phyloP scores from a whole-genome alignment of 208 protist species.

The Kentomonas sorsogonicus region DNA sequence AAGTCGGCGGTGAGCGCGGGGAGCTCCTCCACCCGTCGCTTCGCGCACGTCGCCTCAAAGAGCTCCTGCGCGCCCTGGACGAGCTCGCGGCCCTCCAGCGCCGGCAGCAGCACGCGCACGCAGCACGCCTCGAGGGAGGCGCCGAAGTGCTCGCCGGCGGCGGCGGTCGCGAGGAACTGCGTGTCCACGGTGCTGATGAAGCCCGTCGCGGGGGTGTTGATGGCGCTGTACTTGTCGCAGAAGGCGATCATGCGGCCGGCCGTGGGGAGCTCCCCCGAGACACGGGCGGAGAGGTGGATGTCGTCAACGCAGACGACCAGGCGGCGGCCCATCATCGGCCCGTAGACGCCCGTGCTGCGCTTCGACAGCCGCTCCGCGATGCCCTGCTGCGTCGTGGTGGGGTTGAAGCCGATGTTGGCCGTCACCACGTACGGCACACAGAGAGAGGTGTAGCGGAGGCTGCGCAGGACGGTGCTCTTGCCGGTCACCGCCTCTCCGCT shows the following conservation, averaged over 20 bases:
- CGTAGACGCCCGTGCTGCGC: slow-evolving; percentile 44
- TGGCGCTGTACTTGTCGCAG: slow-evolving; percentile 51
- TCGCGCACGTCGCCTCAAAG: slow-evolving; percentile 42
- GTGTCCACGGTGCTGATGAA: slow-evolving; percentile 51
- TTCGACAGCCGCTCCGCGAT: slow-evolving; percentile 42
- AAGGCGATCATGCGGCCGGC: slow-evolving; percentile 57
- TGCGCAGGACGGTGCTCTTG: slow-evolving; percentile 66
- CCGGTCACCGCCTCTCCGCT: slow-evolving; percentile 41
- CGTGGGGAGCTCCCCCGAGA: slow-evolving; percentile 17
- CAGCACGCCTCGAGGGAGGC: slow-evolving; percentile 22
- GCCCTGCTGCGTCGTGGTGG: slow-evolving; percentile 45
- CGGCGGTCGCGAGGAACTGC: slow-evolving; percentile 41
- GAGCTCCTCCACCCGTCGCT: slow-evolving; percentile 49
- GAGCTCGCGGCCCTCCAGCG: slow-evolving; percentile 55
- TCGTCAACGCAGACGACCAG: slow-evolving; percentile 86
- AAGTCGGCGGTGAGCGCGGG: slow-evolving; percentile 33
- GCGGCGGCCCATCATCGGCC: slow-evolving; percentile 50
- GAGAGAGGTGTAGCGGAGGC: slow-evolving; percentile 34
- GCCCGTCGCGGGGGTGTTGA: slow-evolving; percentile 56
- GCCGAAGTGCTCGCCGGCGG: slow-evolving; percentile 12
- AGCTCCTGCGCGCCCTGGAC: slow-evolving; percentile 40
- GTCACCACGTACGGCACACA: slow-evolving; percentile 43
- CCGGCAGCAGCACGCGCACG: slow-evolving; percentile 51
- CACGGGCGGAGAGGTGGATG: slow-evolving; percentile 45
- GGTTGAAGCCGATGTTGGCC: slow-evolving; percentile 37